Evolutionary conservation across 306 rosid genomes (phyloP).

Genomic region (Gleditsia sinensis): DNA sequence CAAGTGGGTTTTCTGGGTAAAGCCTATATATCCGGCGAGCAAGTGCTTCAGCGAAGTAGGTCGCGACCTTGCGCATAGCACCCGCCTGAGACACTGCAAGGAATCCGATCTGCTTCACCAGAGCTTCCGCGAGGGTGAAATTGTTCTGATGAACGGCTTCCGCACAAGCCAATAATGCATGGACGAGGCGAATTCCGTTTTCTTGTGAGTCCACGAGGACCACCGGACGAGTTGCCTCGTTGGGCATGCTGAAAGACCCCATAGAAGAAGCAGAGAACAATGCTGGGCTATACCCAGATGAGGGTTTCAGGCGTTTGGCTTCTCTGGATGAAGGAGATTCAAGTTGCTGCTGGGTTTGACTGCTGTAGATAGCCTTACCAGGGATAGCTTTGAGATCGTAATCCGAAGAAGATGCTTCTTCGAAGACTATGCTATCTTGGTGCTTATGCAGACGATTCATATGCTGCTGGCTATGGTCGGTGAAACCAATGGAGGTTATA

Average conservation of each 20-base stretch:
- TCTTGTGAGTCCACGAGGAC: conserved; percentile 76
- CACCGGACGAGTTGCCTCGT: conserved; percentile 51
- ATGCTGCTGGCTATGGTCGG: conserved; percentile 23
- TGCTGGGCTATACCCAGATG: conserved; percentile 37
- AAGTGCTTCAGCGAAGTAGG: conserved; percentile 81
- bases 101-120: conserved; percentile 77
- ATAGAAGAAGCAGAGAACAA: conserved; percentile 28
- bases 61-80: conserved; percentile 90
- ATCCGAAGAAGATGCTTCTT: conserved; percentile 55
- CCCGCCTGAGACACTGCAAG: conserved; percentile 80
- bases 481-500: conserved; percentile 54
- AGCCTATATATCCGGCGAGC: conserved; percentile 70
- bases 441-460: conserved; percentile 15
- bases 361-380: conserved; percentile 56
- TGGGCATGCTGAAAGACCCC: neutral
- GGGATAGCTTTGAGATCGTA: conserved; percentile 84
- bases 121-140: conserved; percentile 61
- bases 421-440: conserved; percentile 34
- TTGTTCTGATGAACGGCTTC: conserved; percentile 75
- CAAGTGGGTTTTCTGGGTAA: conserved; percentile 52
- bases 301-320: conserved; percentile 52
- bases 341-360: conserved; percentile 28
- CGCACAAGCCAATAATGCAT: conserved; percentile 80
- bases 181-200: conserved; percentile 87
- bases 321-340: conserved; percentile 45